Evolutionary conservation across 768 basidiomycete genomes (phyloP).

Genomic region (Naematelia aurantialba): DNA sequence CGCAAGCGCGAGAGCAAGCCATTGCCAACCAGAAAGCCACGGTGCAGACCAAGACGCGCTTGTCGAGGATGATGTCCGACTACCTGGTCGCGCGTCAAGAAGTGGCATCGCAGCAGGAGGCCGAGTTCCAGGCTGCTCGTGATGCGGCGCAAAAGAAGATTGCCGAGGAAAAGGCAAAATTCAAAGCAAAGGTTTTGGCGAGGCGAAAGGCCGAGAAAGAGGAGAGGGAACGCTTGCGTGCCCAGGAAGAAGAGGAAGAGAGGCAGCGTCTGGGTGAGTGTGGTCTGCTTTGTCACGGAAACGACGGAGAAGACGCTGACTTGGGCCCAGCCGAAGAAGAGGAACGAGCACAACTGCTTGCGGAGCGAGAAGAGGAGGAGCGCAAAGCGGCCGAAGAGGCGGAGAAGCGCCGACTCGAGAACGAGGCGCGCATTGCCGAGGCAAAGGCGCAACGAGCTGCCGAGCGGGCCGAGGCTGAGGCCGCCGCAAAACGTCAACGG

Average conservation of each 20-base stretch:
- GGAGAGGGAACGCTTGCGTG: conserved; percentile 53
- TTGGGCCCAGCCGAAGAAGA: conserved; percentile 16
- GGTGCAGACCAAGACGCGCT: conserved; percentile 68
- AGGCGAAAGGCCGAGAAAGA: conserved; percentile 60
- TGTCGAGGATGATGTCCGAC: conserved; percentile 70
- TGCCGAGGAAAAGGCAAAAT: conserved; percentile 77
- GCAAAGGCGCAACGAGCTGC: conserved; percentile 51
- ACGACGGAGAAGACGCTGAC: conserved; percentile 2
- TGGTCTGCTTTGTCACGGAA: not conserved
- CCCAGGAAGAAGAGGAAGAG: conserved; percentile 38
- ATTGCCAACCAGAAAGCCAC: conserved; percentile 62
- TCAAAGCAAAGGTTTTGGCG: conserved; percentile 59
- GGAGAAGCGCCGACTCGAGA: conserved; percentile 33
- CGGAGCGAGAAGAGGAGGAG: conserved; percentile 58
- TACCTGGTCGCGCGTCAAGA: conserved; percentile 58
- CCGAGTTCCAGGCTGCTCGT: conserved; percentile 63
- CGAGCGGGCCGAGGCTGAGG: conserved; percentile 34
- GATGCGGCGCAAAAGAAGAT: conserved; percentile 65
- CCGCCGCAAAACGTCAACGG: conserved; percentile 43
- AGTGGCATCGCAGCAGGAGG: conserved; percentile 60
- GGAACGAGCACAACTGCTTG: conserved; percentile 1
- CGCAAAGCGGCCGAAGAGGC: conserved; percentile 62
- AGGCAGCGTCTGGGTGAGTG: conserved; percentile 42
- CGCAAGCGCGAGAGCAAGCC: conserved; percentile 59
- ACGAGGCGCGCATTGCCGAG: conserved; percentile 58